Evolutionary conservation across 805 yeast genomes (phyloP).

Genomic region (Saccharomycopsis sp.): DNA sequence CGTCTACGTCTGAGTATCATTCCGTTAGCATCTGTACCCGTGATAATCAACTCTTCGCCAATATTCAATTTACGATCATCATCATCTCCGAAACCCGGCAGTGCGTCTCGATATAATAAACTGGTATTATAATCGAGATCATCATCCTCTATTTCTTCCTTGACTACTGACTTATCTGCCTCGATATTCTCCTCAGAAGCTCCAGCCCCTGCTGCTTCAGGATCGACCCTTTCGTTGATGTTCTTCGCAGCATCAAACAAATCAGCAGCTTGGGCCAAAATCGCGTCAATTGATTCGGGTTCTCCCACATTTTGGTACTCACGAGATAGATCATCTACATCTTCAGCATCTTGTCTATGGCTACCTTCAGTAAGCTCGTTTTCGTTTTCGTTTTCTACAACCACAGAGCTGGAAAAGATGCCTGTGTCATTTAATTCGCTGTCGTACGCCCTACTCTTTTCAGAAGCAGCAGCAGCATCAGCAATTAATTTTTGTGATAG

Average conservation of each 20-base stretch:
- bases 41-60: constrained; percentile 28
- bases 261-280: constrained; percentile 26
- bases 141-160: constrained; percentile 13
- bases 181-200: constrained; percentile 28
- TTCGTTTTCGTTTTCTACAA: background rate
- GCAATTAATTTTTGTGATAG: background rate
- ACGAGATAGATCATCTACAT: constrained; percentile 8
- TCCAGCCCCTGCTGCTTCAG: constrained; percentile 40
- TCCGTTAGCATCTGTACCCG: constrained; percentile 15
- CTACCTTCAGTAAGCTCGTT: background rate
- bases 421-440: background rate
- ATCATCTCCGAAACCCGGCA: constrained; percentile 6
- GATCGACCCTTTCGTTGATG: constrained; percentile 55
- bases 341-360: constrained; percentile 12
- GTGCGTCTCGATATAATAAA: constrained; percentile 22
- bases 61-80: constrained; percentile 13
- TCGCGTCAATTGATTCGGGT: constrained; percentile 49
- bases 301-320: constrained; percentile 22
- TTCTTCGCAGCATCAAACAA: background rate
- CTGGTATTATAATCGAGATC: constrained; percentile 23
- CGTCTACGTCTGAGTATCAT: constrained; percentile 24
- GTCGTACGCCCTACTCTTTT: background rate
- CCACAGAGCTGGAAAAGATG: background rate
- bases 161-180: too few relatives aligned
- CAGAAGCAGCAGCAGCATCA: background rate